A percentile compares a stretch with the other conserved stretches of the same genome.
Conservation (phyloP, 2,329 filamentous ascomycete genomes). For the Hymenoscyphus repandus region DNA sequence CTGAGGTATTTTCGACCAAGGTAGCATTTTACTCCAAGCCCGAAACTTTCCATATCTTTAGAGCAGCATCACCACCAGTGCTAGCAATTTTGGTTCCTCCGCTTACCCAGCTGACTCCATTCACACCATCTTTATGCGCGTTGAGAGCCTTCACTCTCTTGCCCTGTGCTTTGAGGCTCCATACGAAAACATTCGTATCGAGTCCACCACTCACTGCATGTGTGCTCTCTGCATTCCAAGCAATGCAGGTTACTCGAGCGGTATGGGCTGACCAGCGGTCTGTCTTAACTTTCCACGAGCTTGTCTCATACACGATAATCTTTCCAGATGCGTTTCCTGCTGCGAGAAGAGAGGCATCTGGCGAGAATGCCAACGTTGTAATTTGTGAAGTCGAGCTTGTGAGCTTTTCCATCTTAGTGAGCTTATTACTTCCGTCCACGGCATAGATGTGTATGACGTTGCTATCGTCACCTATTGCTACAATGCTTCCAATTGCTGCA, state of each 20-base stretch:
- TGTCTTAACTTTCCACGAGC: conserved; percentile 65
- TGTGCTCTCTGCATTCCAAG: conserved; percentile 74
- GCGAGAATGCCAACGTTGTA: conserved; percentile 78
- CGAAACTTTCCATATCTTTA: conserved; percentile 80
- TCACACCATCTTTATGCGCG: conserved; percentile 94
- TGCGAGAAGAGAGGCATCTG: conserved; percentile 70
- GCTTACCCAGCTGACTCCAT: conserved; percentile 75
- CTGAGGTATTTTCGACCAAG: too few relatives aligned
- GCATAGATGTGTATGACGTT: conserved; percentile 73
- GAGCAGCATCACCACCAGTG: conserved; percentile 77
- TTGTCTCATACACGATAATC: conserved; percentile 73
- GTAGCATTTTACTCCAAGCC: conserved; percentile 40
- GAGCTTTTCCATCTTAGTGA: conserved; percentile 43
- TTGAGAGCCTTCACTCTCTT: conserved; percentile 79
- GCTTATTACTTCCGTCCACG: conserved; percentile 49
- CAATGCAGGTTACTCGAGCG: conserved; percentile 58
- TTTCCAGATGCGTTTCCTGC: conserved; percentile 81
- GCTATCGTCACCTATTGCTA: conserved; percentile 73
- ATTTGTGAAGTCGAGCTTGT: conserved; percentile 66
- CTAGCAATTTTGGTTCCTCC: conserved; percentile 65
- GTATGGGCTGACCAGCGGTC: conserved; percentile 74
- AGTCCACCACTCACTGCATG: conserved; percentile 80
- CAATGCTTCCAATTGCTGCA: conserved; percentile 58
- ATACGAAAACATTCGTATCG: conserved; percentile 89
- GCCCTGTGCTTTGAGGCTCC: conserved; percentile 79